phyloP scores from a whole-genome alignment of 345 rosid species.

The Nasturtium officinale region DNA sequence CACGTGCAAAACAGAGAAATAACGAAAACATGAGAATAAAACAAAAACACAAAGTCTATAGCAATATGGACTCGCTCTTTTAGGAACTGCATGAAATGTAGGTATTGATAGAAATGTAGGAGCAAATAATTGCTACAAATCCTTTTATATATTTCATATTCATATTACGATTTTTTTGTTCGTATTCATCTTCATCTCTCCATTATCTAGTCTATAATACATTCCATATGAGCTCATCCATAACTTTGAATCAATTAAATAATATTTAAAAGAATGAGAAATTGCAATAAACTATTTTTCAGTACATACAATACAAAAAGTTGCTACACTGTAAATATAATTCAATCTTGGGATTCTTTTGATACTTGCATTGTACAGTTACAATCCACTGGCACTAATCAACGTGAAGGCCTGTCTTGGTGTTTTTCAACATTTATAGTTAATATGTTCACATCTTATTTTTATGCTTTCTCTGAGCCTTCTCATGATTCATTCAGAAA shows the following conservation, averaged over 20 bases:
- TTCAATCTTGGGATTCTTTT: not conserved
- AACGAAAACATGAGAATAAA: not conserved
- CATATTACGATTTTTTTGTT: not conserved
- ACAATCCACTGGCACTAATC: slow-evolving; percentile 1
- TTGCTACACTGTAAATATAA: slow-evolving; percentile 2
- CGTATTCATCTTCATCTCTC: not conserved
- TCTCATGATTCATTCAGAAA: not conserved
- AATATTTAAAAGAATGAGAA: not conserved
- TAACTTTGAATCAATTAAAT: not conserved
- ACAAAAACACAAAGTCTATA: not conserved
- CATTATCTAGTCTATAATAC: not conserved
- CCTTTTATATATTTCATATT: not conserved
- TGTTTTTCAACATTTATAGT: not conserved
- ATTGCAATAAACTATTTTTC: not conserved
- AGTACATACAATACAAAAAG: slow-evolving; percentile 1
- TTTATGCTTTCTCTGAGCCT: not conserved
- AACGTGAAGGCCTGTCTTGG: slow-evolving; percentile 5
- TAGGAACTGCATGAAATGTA: not conserved
- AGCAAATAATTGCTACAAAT: too few species aligned
- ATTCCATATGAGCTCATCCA: not conserved
- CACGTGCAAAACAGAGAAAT: slow-evolving; percentile 2
- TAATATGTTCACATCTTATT: not conserved
- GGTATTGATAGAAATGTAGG: not conserved
- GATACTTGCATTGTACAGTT: slow-evolving; percentile 7
- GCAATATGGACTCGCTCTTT: not conserved